phyloP scores from a whole-genome alignment of 1,284 basidiomycete genomes.

The Ceratobasidium sp. region DNA sequence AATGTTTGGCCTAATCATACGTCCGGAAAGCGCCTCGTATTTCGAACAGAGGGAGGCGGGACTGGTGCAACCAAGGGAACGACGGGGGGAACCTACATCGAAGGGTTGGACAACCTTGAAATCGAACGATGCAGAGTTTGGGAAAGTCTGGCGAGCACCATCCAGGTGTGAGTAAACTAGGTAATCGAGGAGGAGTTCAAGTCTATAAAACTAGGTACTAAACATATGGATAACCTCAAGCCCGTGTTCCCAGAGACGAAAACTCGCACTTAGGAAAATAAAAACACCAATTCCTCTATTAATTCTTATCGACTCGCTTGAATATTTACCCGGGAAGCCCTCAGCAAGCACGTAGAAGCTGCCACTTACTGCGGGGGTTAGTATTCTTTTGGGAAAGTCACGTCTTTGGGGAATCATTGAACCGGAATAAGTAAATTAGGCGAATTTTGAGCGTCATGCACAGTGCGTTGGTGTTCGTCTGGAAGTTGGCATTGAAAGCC shows the following conservation, averaged over 20 bases:
- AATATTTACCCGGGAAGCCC: background rate
- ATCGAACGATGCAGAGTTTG: constrained; percentile 22
- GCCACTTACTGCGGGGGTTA: too few species aligned
- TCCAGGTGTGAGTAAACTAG: constrained; percentile 3
- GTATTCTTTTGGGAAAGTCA: too few species aligned
- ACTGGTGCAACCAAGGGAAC: background rate
- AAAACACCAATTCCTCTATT: too few species aligned
- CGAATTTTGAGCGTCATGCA: too few species aligned
- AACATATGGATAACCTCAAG: background rate
- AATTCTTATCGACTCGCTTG: background rate
- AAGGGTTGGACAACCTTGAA: constrained; percentile 8
- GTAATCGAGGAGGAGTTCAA: background rate
- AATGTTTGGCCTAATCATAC: constrained; percentile 8
- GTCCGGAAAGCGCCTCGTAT: constrained; percentile 23
- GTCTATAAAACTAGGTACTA: background rate
- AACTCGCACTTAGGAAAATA: too few species aligned
- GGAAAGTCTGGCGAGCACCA: constrained; percentile 1
- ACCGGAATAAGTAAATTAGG: too few species aligned
- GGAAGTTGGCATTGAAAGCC: background rate
- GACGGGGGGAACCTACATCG: constrained; percentile 14
- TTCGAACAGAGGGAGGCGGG: constrained; percentile 13
- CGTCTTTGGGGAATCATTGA: too few species aligned
- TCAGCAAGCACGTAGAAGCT: too few species aligned
- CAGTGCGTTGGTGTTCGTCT: background rate
- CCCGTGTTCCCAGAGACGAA: too few species aligned